Base-by-base conservation (phyloP, 768 basidiomycete species). In the Lactifluus rugatus region DNA sequence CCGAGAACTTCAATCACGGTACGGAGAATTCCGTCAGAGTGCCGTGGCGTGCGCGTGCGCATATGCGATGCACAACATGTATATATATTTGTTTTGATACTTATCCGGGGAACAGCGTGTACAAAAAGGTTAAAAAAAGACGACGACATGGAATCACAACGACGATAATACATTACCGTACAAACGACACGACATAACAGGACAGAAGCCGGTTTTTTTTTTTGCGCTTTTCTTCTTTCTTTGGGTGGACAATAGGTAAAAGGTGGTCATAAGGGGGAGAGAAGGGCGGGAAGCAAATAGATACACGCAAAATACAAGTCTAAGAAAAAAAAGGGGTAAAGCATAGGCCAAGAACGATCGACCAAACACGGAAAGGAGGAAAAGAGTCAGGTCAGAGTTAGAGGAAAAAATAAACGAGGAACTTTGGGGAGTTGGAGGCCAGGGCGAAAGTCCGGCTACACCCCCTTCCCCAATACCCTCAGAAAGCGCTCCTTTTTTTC, bases 331-430 rank as follows among this genome's bases (percentile, higher is more conserved):
- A 39, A 21, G 37, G 28, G 28, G 37, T 19, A 21, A 28, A 42
- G 48, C 55, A 56, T 56, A 56, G 55, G 48, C 55, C 55, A 56
- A 56, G 55, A 56, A 56, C 17, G 26, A 39, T 41, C 21, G 28
- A 47, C 32, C 16, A 23, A n/a, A 51, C 9, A 9, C 32, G n/a
- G 21, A 45, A 36, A 45, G 28, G 2, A 51, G n/a, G 21, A 45
- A 36, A 45, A 37, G 2, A 51, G 9, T 23, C 25, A 11, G 32
- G 26, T 45, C 19, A 32, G 47, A 25, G 23, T 23, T 36, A 14
- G 13, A n/a, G n/a, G 28, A 5, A 57, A 5, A 32, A n/a, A 17
- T 9, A 19, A 9, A 31, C 28, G n/a, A n/a, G n/a, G n/a, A 31
- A 31, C 9, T 9, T 31, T 9, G 28, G 28, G 28, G 6, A 9